These are phyloP conservation scores for Dryas drummondii DNA, from an alignment of 306 rosid genomes.

Conservation along the genomic window DNA sequence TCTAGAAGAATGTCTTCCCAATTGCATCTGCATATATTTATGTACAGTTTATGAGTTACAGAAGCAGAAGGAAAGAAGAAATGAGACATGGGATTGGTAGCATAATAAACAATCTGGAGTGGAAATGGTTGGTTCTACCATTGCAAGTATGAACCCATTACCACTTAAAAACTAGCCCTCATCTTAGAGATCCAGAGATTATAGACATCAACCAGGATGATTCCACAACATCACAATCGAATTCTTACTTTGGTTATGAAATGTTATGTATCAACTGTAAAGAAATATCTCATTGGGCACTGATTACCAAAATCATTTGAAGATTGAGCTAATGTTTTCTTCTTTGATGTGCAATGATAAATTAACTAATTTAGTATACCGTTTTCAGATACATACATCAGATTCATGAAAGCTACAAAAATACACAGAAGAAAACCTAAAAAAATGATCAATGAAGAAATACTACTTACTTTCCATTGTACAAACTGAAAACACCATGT, in stretches of 20 bases:
- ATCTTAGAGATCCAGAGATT: background rate
- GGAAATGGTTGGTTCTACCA: conserved; percentile 7
- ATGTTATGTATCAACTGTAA: no score
- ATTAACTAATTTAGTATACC: background rate
- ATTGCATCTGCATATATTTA: conserved; percentile 58
- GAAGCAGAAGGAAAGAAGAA: conserved; percentile 6
- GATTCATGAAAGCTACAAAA: background rate
- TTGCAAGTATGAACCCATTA: background rate
- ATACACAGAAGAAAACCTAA: background rate
- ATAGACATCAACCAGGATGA: background rate
- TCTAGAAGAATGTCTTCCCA: conserved; percentile 85
- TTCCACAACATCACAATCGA: background rate
- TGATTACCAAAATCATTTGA: background rate
- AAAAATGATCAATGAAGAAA: conserved; percentile 14
- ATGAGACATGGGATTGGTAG: background rate
- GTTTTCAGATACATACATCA: background rate
- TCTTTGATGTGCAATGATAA: background rate
- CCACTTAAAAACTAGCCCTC: background rate
- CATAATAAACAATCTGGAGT: background rate
- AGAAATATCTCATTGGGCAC: background rate
- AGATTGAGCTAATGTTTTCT: background rate
- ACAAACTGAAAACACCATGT: conserved; percentile 73
- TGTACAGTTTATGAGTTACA: conserved; percentile 1
- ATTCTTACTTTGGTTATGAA: background rate
- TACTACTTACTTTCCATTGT: conserved; percentile 68